Conservation (phyloP, 2,329 filamentous ascomycete genomes). For the Ophiognomonia clavigignenti-juglandacearum region DNA sequence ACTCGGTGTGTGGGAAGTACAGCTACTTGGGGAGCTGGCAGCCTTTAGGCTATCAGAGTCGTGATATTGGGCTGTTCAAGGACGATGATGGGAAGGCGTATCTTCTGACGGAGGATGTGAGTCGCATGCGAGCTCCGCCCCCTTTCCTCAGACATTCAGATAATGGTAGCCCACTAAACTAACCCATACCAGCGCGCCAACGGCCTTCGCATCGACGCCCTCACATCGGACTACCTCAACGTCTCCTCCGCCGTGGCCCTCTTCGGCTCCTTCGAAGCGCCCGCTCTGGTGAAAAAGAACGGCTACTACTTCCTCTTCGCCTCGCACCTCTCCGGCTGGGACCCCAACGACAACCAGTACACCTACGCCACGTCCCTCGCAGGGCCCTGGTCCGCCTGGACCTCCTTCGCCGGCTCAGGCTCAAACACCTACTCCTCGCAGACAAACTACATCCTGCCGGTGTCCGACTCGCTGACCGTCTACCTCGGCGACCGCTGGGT, state of each 20-base stretch:
- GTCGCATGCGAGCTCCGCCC: conserved; percentile 22
- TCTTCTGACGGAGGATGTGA: conserved; percentile 57
- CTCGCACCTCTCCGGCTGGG: conserved; percentile 50
- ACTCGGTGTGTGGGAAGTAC: conserved; percentile 58
- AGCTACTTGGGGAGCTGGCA: conserved; percentile 28
- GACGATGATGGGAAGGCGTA: conserved; percentile 59
- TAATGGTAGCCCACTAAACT: neutral
- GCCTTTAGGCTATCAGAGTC: conserved; percentile 24
- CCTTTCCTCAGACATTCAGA: too few species aligned
- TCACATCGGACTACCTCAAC: conserved; percentile 52
- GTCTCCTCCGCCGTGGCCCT: conserved; percentile 43
- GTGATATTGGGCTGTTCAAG: conserved; percentile 55
- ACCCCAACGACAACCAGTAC: conserved; percentile 57
- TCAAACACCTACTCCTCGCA: conserved; percentile 56
- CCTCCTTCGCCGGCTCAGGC: conserved; percentile 50
- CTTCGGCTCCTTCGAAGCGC: conserved; percentile 52
- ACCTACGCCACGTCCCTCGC: conserved; percentile 12
- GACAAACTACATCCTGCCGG: conserved; percentile 51
- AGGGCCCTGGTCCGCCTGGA: conserved; percentile 54
- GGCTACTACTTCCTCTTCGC: conserved; percentile 62
- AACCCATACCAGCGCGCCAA: conserved; percentile 39
- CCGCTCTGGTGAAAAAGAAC: conserved; percentile 58
- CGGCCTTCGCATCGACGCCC: conserved; percentile 48
- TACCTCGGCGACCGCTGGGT: conserved; percentile 67
- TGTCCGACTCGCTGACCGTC: conserved; percentile 36